A percentile compares a stretch with the other conserved stretches of the same genome.
These are phyloP conservation scores for Arachis stenosperma DNA, from an alignment of 306 rosid genomes.

Conservation along the genomic window DNA sequence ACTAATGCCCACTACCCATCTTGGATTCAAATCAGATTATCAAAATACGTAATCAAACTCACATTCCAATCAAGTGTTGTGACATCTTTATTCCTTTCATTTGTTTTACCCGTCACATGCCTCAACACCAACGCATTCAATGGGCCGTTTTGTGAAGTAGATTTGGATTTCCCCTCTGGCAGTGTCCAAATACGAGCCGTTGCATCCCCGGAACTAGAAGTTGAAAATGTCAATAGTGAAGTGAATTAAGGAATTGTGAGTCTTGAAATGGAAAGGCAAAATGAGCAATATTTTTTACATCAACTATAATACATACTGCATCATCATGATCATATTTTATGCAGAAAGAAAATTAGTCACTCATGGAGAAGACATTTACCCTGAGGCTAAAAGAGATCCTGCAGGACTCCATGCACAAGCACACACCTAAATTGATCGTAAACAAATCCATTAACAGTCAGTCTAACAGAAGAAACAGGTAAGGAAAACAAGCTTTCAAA, in stretches of 20 bases:
- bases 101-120: constrained; percentile 63
- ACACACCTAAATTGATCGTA: constrained; percentile 72
- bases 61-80: constrained; percentile 89
- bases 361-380: constrained; percentile 56
- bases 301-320: not conserved
- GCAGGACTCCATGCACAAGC: constrained; percentile 99
- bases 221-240: constrained; percentile 3
- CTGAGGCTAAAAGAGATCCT: constrained; percentile 94
- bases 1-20: constrained; percentile 3
- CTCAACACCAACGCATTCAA: constrained; percentile 58
- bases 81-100: constrained; percentile 81
- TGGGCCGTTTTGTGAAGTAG: constrained; percentile 46
- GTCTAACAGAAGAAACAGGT: constrained; percentile 22
- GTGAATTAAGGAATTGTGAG: not conserved
- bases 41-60: constrained; percentile 44
- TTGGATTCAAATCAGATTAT: constrained; percentile 20
- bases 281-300: constrained; percentile 1
- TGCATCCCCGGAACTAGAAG: constrained; percentile 71
- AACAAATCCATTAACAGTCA: constrained; percentile 33
- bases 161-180: constrained; percentile 51
- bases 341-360: constrained; percentile 25
- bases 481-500: not conserved
- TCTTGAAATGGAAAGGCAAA: constrained; percentile 5
- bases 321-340: not conserved
- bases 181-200: constrained; percentile 78